These are phyloP conservation scores for Kokia cookei DNA, from an alignment of 441 rosid genomes.

Conservation along the genomic window DNA sequence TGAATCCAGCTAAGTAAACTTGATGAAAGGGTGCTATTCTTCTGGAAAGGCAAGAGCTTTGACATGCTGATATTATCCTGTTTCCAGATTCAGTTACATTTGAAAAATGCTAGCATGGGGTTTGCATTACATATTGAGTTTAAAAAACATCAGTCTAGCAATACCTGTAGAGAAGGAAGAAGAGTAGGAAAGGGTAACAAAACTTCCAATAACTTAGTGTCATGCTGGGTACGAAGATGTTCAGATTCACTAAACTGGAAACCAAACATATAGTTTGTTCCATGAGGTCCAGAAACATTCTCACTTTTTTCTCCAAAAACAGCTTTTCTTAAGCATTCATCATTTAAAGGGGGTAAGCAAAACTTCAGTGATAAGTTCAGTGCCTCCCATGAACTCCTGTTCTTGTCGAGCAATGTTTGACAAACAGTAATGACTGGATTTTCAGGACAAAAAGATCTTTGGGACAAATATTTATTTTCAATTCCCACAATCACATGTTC, in stretches of 20 bases:
- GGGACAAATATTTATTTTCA: slow-evolving; percentile 21
- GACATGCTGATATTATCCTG: slow-evolving; percentile 66
- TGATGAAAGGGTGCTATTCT: slow-evolving; percentile 82
- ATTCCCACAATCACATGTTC: slow-evolving; percentile 11
- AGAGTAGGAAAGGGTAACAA: slow-evolving; percentile 87
- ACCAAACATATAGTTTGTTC: slow-evolving; percentile 70
- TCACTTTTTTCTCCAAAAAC: slow-evolving; percentile 41
- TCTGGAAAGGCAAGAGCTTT: slow-evolving; percentile 78
- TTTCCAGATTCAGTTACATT: slow-evolving; percentile 13
- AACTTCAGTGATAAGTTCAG: slow-evolving; percentile 58
- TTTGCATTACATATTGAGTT: slow-evolving; percentile 5
- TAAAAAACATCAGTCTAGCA: slow-evolving; percentile 11
- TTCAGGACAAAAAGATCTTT: slow-evolving; percentile 62
- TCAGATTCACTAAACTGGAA: slow-evolving; percentile 64
- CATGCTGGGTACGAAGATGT: slow-evolving; percentile 51
- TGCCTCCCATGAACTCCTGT: slow-evolving; percentile 38
- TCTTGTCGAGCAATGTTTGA: slow-evolving; percentile 44
- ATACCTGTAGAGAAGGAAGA: slow-evolving; percentile 84
- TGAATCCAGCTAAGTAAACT: slow-evolving; percentile 73
- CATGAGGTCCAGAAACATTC: slow-evolving; percentile 28
- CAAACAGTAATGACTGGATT: slow-evolving; percentile 67
- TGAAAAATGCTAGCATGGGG: slow-evolving; percentile 12
- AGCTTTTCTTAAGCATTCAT: slow-evolving; percentile 56
- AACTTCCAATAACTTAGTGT: slow-evolving; percentile 46
- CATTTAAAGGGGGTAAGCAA: slow-evolving; percentile 72